Percentiles rank a stretch among this genome's conserved stretches.
phyloP scores from a whole-genome alignment of 805 yeast genomes.

The Saturnispora gosingensis region DNA sequence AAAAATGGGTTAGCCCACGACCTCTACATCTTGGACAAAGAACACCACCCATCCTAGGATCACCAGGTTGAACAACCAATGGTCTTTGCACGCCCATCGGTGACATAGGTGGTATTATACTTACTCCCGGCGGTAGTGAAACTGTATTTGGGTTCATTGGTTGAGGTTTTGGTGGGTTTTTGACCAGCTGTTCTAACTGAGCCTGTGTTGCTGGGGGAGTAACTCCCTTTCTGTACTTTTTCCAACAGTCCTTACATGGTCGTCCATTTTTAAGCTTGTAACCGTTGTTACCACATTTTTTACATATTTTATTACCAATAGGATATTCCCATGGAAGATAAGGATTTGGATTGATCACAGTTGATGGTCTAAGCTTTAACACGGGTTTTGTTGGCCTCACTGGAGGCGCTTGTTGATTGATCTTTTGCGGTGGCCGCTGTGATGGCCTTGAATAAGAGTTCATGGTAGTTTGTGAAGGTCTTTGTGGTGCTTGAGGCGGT shows the following conservation, averaged over 20 bases:
- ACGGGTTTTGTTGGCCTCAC: not conserved
- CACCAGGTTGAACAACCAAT: conserved; percentile 59
- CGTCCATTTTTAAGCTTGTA: conserved; percentile 48
- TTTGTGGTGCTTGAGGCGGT: conserved; percentile 2
- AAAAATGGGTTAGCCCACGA: conserved; percentile 42
- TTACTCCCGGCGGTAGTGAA: conserved; percentile 21
- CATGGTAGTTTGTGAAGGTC: conserved; percentile 7
- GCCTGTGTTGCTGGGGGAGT: conserved; percentile 15
- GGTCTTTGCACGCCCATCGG: conserved; percentile 19
- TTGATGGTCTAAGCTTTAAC: conserved; percentile 7
- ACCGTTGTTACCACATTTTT: conserved; percentile 70
- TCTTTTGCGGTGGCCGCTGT: not conserved
- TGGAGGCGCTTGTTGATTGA: conserved; percentile 2
- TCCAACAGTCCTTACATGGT: conserved; percentile 66
- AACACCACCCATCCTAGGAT: conserved; percentile 65
- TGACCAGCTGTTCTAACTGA: conserved; percentile 10
- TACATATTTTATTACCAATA: conserved; percentile 41
- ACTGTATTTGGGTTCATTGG: conserved; percentile 21
- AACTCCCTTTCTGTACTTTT: conserved; percentile 32
- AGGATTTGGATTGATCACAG: conserved; percentile 28
- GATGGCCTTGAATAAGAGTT: conserved; percentile 4
- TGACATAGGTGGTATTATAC: conserved; percentile 9
- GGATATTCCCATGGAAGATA: conserved; percentile 63
- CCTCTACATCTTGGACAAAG: conserved; percentile 71
- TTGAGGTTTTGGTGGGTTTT: conserved; percentile 10